Evolutionary conservation across 78 protist species (phyloP), one percentile per base, ranked within the genome.

Genomic region (Acrasis kona): DNA sequence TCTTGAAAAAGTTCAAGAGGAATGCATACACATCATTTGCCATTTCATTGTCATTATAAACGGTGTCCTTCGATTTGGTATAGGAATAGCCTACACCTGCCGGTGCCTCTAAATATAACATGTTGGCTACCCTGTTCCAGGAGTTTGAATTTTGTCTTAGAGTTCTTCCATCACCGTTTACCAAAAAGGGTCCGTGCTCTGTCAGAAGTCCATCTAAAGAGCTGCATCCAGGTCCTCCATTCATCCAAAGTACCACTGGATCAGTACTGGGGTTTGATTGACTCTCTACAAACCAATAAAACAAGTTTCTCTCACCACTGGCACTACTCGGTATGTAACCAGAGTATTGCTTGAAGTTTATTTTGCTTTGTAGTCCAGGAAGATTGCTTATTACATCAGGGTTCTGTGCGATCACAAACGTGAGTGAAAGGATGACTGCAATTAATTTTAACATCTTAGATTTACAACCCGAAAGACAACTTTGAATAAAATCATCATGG

Each of bases 61-160:
- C 70, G 64, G 31, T 5, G 27, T 66, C 68, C 9, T 4, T 6
- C 36, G 35, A 2, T 36, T 2, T 38, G 1, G 58, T 65, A 28
- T 75, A 81, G 29, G 80, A 67, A 83, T 84, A 88, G 64, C 92
- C 92, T 2, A 50, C 61, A 5, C 92, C 92, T 0, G 77, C 74
- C 0, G 89, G 89, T 67, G 78, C 78, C 76, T 79, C 84, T 30
- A 84, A 42, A 74, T 31, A 84, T 50, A 84, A 8, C 19, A 84
- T 9, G 81, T 72, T 80, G n/a, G 89, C 89, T 10, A 58, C 2
- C 31, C 3, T 7, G 73, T 72, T 84, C 83, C 83, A 84, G 29
- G 79, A 65, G 72, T 42, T 70, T 9, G 79, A 75, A 79, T 79
- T 84, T 32, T 0, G 34, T n/a, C 19, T 50, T 19, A 50, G 19